Conservation (phyloP, 2,329 filamentous ascomycete species). For the Hypoxylon sp. region DNA sequence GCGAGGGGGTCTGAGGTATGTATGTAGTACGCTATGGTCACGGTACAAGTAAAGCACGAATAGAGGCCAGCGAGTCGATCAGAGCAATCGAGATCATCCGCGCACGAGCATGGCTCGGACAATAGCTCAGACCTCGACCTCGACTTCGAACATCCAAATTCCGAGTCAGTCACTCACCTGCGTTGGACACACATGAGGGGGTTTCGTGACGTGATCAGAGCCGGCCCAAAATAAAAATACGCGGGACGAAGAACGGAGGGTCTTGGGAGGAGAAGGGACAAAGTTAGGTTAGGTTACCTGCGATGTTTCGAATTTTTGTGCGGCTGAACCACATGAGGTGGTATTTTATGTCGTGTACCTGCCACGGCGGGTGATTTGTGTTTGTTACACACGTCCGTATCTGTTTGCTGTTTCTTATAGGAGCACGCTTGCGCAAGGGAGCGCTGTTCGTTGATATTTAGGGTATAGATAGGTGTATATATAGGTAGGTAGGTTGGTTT, state of each 20-base stretch:
- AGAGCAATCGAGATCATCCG: neutral
- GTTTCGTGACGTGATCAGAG: too few relatives aligned
- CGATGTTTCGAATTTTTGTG: too few relatives aligned
- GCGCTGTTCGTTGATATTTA: neutral
- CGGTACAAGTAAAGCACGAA: neutral
- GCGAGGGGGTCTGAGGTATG: neutral
- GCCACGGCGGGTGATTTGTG: neutral
- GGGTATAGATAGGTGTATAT: neutral
- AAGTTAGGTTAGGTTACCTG: too few relatives aligned
- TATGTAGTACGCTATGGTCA: too few relatives aligned
- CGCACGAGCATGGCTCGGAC: neutral
- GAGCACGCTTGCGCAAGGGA: conserved; percentile 6
- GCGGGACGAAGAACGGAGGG: too few relatives aligned
- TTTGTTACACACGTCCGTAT: conserved; percentile 3
- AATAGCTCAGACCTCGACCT: neutral
- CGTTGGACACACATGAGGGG: neutral
- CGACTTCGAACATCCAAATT: too few relatives aligned
- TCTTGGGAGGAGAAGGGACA: too few relatives aligned
- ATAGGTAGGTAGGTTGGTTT: too few relatives aligned
- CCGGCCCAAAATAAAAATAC: too few relatives aligned
- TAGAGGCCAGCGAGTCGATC: too few relatives aligned
- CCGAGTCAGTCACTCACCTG: neutral
- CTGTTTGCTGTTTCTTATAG: conserved; percentile 6
- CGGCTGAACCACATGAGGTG: conserved; percentile 4
- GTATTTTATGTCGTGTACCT: neutral